Evolutionary conservation across 176 grass and related monocot species (phyloP).

Genomic region (Rhipidocladum racemiflorum): DNA sequence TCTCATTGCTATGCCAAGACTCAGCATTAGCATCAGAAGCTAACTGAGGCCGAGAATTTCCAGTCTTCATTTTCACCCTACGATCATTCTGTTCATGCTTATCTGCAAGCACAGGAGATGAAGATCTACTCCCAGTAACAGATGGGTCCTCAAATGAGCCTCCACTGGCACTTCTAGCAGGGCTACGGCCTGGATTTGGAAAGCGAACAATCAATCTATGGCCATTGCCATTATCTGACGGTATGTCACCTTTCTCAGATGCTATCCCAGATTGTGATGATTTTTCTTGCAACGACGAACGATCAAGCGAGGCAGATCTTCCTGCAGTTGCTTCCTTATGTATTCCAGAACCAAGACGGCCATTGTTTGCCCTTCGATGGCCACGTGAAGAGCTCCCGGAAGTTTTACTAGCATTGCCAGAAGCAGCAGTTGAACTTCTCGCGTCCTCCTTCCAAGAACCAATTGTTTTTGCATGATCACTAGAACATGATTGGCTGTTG

Average conservation of each 20-base stretch:
- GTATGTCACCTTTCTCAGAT: constrained; percentile 52
- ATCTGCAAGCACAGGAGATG: constrained; percentile 50
- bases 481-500: constrained; percentile 86
- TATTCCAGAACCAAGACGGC: constrained; percentile 41
- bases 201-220: constrained; percentile 79
- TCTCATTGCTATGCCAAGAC: constrained; percentile 69
- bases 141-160: constrained; percentile 64
- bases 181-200: constrained; percentile 69
- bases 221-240: constrained; percentile 53
- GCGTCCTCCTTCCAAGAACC: constrained; percentile 75
- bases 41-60: constrained; percentile 43
- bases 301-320: constrained; percentile 54
- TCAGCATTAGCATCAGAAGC: constrained; percentile 49
- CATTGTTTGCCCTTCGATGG: constrained; percentile 61
- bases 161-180: constrained; percentile 55
- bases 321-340: constrained; percentile 52
- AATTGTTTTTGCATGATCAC: constrained; percentile 70
- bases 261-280: constrained; percentile 50
- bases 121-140: constrained; percentile 46
- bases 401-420: constrained; percentile 57
- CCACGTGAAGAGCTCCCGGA: constrained; percentile 53
- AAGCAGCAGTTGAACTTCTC: constrained; percentile 81
- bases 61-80: constrained; percentile 62
- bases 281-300: constrained; percentile 49
- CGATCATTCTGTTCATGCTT: constrained; percentile 67